Base-by-base conservation (phyloP, 441 rosid species). In the Viola pubescens region DNA sequence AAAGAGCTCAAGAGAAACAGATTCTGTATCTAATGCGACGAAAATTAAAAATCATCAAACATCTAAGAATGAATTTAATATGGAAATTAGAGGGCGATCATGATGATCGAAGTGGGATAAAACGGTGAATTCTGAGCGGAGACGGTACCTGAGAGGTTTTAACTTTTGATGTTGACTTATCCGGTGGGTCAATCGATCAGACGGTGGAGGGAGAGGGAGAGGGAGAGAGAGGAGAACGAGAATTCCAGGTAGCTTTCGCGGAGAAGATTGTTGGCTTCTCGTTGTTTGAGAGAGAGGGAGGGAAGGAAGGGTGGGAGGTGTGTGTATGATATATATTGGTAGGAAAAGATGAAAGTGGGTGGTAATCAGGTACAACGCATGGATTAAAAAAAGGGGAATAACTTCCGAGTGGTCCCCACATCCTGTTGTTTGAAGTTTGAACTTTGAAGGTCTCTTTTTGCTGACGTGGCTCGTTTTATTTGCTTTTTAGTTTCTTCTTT, bases 71-170 rank as follows among this genome's bases (percentile, higher is more conserved):
- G 1, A 26, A 26, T 26, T 26, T 26, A 26, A 26, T 26, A 26
- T 26, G 14, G 9, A 11, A 40, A 39, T 6, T 13, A 13, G 2
- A 8, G 13, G 16, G 7, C 40, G 16, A 54, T 54, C 7, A 54
- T 39, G 37, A 4, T 37, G 45, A 39, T 39, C 19, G 39, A 7
- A 12, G 39, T 38, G 26, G n/a, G 9, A 9, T 0, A 13, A 49
- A 50, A 49, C 53, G 54, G 54, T 12, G 37, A 19, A 16, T 12
- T 2, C 43, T 43, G 37, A 38, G 8, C 12, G 48, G 13, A 14
- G 39, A 56, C 26, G 10, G 38, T 9, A 56, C 60, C 60, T 56
- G 60, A 43, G 39, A 16, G 37, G 48, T 13, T 14, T 26, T 8
- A 12, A 26, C 34, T 11, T 16, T 1, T 8, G 38, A 43, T 26